Conservation (phyloP, 139 green algal species). For the Chlorella sp. region DNA sequence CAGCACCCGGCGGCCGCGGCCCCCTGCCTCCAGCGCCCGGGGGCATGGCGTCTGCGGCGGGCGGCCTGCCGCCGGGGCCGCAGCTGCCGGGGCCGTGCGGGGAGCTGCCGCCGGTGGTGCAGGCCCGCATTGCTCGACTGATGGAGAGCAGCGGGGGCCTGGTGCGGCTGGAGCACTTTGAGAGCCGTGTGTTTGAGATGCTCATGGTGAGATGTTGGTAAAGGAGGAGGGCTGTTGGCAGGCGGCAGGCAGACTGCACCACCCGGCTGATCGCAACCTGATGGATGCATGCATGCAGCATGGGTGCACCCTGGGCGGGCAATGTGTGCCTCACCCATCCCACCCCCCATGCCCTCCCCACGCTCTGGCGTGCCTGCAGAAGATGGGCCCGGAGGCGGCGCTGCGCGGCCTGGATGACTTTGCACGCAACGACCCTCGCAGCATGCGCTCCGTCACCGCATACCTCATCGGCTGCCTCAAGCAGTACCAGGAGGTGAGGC, state of each 20-base stretch:
- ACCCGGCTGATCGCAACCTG: too few relatives aligned
- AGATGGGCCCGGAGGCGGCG: constrained; percentile 1
- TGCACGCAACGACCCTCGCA: constrained; percentile 29
- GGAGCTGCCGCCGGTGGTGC: constrained; percentile 21
- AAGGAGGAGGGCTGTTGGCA: too few relatives aligned
- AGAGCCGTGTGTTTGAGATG: constrained; percentile 25
- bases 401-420: constrained; percentile 40
- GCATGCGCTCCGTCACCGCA: constrained; percentile 26
- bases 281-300: too few relatives aligned
- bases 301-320: too few relatives aligned
- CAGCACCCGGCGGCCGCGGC: neutral
- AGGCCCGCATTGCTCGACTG: constrained; percentile 20
- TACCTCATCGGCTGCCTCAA: constrained; percentile 46
- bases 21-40: neutral
- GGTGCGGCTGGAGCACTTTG: constrained; percentile 41
- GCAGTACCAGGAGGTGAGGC: constrained; percentile 5
- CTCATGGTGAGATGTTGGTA: neutral
- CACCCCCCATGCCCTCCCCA: too few relatives aligned
- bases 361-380: too few relatives aligned
- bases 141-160: constrained; percentile 12
- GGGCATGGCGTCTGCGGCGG: too few relatives aligned
- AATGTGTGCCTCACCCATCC: too few relatives aligned
- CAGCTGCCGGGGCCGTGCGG: constrained; percentile 14
- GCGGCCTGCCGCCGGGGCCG: neutral
- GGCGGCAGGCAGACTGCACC: too few relatives aligned